Evolutionary conservation across 2,329 filamentous ascomycete species (phyloP).

Genomic region (Aspergillus sp.): DNA sequence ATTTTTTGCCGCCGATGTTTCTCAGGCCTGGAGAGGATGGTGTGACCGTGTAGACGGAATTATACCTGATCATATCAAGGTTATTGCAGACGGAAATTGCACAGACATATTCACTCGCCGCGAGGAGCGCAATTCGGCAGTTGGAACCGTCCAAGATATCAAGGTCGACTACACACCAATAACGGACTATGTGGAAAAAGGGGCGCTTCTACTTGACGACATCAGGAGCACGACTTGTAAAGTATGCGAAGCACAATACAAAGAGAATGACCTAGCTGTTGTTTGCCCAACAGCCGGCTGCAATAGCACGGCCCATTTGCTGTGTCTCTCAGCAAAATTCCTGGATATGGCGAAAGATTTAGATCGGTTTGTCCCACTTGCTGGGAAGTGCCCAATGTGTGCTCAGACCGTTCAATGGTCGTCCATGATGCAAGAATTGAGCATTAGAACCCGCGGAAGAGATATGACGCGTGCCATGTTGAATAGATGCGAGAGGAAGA

Average conservation of each 20-base stretch:
- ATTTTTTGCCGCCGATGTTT: constrained; percentile 73
- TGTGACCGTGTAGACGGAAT: constrained; percentile 50
- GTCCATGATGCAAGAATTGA: constrained; percentile 80
- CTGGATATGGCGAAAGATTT: constrained; percentile 41
- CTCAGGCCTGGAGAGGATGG: constrained; percentile 66
- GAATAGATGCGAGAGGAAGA: constrained; percentile 53
- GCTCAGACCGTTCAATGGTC: constrained; percentile 64
- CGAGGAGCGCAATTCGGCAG: constrained; percentile 24
- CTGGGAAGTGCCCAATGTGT: constrained; percentile 72
- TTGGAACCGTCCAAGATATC: constrained; percentile 46
- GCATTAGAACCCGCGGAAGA: constrained; percentile 66
- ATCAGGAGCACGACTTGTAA: constrained; percentile 43
- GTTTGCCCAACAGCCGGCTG: constrained; percentile 55
- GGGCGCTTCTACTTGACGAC: constrained; percentile 42
- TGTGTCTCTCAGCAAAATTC: constrained; percentile 56
- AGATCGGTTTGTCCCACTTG: constrained; percentile 61
- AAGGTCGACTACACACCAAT: constrained; percentile 54
- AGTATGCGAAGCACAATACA: constrained; percentile 48
- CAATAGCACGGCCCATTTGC: constrained; percentile 52
- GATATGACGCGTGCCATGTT: constrained; percentile 67
- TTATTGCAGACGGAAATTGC: constrained; percentile 53
- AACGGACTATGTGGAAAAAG: constrained; percentile 54
- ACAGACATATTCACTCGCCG: constrained; percentile 2
- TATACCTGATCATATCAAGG: constrained; percentile 50
- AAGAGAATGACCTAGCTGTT: constrained; percentile 44